These are phyloP conservation scores for Phialemoniopsis sp. DNA, from an alignment of 2,329 filamentous ascomycete genomes.

Conservation along the genomic window DNA sequence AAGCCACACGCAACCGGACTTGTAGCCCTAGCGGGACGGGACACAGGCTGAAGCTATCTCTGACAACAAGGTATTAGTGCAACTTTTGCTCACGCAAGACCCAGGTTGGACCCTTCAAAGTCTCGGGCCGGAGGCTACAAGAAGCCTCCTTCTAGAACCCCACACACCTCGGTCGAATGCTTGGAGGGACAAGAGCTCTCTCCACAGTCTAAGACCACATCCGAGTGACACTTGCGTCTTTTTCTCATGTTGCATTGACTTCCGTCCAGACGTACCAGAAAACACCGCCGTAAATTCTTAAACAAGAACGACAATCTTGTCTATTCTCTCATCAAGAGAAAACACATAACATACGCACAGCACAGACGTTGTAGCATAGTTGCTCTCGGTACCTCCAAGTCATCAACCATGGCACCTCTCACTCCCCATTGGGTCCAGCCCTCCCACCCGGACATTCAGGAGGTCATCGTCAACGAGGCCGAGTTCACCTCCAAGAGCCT, in stretches of 20 bases:
- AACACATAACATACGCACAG: neutral
- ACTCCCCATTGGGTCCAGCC: constrained; percentile 56
- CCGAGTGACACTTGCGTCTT: neutral
- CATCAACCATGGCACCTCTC: constrained; percentile 44
- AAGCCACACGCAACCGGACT: too few relatives aligned
- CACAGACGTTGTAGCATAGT: neutral
- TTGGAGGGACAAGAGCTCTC: too few relatives aligned
- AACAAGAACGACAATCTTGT: neutral
- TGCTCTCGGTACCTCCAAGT: neutral
- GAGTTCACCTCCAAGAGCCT: constrained; percentile 58
- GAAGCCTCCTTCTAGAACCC: too few relatives aligned
- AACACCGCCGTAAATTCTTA: neutral
- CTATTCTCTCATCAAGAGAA: neutral
- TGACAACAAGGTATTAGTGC: too few relatives aligned
- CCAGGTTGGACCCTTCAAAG: too few relatives aligned
- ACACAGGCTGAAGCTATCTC: too few relatives aligned
- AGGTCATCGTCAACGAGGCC: constrained; percentile 46
- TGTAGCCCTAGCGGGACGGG: too few relatives aligned
- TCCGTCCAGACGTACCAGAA: neutral
- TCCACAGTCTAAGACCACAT: too few relatives aligned
- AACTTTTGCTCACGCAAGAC: too few relatives aligned
- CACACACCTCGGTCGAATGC: too few relatives aligned
- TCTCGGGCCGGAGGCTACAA: too few relatives aligned
- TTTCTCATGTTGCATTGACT: neutral
- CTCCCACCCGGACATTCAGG: constrained; percentile 54